These are phyloP conservation scores for Vitis cinerea DNA, from an alignment of 164 flowering plant genomes.

Conservation along the genomic window DNA sequence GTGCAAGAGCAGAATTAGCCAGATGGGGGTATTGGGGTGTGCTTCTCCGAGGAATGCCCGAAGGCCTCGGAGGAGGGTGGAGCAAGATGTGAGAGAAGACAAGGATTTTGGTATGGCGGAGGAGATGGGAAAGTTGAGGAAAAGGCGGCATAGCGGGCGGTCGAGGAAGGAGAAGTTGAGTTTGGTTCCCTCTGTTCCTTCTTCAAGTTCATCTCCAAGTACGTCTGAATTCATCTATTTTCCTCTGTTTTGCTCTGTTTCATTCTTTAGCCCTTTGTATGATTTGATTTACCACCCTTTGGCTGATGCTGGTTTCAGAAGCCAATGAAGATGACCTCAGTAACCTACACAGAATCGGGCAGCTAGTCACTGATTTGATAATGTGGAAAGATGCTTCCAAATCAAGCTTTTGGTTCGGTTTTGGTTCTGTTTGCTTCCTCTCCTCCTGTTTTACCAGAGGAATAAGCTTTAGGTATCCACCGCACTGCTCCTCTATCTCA, in stretches of 20 bases:
- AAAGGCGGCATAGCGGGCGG: conserved; percentile 41
- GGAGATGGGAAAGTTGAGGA: conserved; percentile 52
- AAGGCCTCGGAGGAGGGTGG: conserved; percentile 50
- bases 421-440: conserved; percentile 75
- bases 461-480: conserved; percentile 64
- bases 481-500: not conserved
- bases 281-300: too few relatives aligned
- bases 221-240: conserved; percentile 6
- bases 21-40: conserved; percentile 38
- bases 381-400: conserved; percentile 94
- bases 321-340: conserved; percentile 26
- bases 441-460: conserved; percentile 79
- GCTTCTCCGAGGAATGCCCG: conserved; percentile 61
- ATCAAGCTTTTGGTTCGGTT: conserved; percentile 92
- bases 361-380: conserved; percentile 53
- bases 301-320: conserved; percentile 15
- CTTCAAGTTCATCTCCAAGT: conserved; percentile 46
- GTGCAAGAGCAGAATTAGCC: conserved; percentile 42
- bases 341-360: conserved; percentile 46
- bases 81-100: conserved; percentile 56
- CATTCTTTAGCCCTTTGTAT: not conserved
- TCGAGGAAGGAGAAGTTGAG: conserved; percentile 58
- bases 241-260: conserved; percentile 6
- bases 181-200: conserved; percentile 31
- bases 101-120: conserved; percentile 52